Conservation (phyloP, 2,329 filamentous ascomycete genomes). For the Phialemoniopsis sp. region DNA sequence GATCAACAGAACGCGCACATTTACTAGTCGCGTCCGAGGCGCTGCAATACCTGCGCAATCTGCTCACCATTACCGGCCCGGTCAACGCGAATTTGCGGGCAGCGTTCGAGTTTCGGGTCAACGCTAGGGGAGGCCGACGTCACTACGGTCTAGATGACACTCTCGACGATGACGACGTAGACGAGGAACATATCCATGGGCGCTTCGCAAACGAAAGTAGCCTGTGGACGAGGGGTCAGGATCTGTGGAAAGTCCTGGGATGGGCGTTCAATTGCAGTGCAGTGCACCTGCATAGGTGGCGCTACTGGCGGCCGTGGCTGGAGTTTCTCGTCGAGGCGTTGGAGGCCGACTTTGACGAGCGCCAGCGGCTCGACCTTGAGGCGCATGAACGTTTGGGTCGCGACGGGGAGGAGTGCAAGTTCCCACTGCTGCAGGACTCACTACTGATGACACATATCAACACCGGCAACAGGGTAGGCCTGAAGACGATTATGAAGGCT, state of each 20-base stretch:
- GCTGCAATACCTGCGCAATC: slow-evolving; percentile 64
- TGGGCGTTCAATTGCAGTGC: slow-evolving; percentile 93
- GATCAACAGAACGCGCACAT: slow-evolving; percentile 57
- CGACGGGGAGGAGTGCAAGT: slow-evolving; percentile 10
- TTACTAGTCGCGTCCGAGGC: slow-evolving; percentile 62
- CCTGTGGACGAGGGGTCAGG: slow-evolving; percentile 71
- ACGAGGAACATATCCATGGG: slow-evolving; percentile 50
- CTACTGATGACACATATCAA: slow-evolving; percentile 59
- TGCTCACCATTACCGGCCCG: slow-evolving; percentile 63
- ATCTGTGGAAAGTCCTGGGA: slow-evolving; percentile 85
- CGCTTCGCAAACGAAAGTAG: slow-evolving; percentile 60
- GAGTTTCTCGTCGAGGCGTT: slow-evolving; percentile 75
- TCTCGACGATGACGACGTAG: slow-evolving; percentile 36
- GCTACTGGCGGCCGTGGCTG: slow-evolving; percentile 76
- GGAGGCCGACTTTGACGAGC: slow-evolving; percentile 64
- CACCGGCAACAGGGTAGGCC: slow-evolving; percentile 36
- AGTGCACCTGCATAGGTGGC: slow-evolving; percentile 69
- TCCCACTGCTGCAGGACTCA: slow-evolving; percentile 40
- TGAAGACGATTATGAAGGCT: slow-evolving; percentile 58
- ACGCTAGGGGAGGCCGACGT: slow-evolving; percentile 14
- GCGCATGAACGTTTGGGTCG: neutral
- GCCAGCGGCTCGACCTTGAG: slow-evolving; percentile 43
- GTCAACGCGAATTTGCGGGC: slow-evolving; percentile 64
- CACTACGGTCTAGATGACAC: slow-evolving; percentile 24
- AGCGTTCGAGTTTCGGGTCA: slow-evolving; percentile 63